Conservation (phyloP, 257 asterid genomes). For the Petrea volubilis region DNA sequence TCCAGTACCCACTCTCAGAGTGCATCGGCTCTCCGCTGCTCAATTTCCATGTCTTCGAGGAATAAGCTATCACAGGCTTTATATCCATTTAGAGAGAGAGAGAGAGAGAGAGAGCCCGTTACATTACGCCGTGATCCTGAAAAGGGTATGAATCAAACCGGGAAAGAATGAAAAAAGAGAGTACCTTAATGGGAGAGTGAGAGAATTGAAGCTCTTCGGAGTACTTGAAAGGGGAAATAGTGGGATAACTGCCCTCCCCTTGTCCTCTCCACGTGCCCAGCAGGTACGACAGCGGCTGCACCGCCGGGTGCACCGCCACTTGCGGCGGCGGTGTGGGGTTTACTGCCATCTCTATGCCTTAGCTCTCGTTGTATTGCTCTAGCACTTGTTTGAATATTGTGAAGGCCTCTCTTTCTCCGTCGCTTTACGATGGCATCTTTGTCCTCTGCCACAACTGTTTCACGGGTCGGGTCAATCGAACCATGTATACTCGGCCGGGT, state of each 20-base stretch:
- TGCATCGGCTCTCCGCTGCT: constrained; percentile 69
- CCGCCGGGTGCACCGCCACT: constrained; percentile 47
- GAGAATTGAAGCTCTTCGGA: constrained; percentile 59
- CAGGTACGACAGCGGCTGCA: constrained; percentile 49
- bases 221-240: constrained; percentile 63
- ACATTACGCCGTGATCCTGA: background rate
- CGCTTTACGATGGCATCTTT: background rate
- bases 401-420: constrained; percentile 10
- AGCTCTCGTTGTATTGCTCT: background rate
- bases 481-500: background rate
- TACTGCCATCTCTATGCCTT: constrained; percentile 22
- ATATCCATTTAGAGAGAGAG: background rate
- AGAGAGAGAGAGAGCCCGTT: background rate
- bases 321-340: constrained; percentile 21
- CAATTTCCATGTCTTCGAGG: constrained; percentile 73
- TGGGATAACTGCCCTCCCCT: constrained; percentile 60
- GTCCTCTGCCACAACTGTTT: background rate
- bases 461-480: background rate
- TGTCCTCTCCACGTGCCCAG: constrained; percentile 74
- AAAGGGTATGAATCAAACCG: background rate
- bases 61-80: constrained; percentile 63
- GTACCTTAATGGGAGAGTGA: constrained; percentile 61
- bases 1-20: constrained; percentile 72
- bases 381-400: background rate
- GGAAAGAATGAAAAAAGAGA: background rate